A percentile compares a stretch with the other conserved stretches of the same genome.
phyloP scores from a whole-genome alignment of 139 green algal genomes.

The Picochlorum sp. region DNA sequence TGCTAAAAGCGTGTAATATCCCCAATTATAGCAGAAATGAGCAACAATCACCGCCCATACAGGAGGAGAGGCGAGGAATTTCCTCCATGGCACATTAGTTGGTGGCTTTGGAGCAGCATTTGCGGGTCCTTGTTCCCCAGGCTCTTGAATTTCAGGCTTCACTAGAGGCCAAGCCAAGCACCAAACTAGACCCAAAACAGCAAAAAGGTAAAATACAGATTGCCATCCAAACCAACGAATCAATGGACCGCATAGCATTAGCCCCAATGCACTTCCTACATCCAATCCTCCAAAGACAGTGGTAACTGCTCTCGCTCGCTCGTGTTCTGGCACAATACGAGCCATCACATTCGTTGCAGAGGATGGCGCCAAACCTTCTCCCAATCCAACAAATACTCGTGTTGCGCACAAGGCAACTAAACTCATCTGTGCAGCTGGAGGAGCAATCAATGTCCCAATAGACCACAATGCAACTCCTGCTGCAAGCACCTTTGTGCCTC shows the following conservation, averaged over 20 bases:
- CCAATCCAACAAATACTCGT: conserved; percentile 82
- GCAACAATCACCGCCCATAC: conserved; percentile 88
- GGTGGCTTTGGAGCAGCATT: not conserved
- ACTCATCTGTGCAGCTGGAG: conserved; percentile 56
- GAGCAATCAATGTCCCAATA: conserved; percentile 78
- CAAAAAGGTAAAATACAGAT: conserved; percentile 95
- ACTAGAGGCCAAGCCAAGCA: conserved; percentile 60
- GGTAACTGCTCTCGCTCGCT: conserved; percentile 71
- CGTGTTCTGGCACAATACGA: conserved; percentile 44
- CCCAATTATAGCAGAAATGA: conserved; percentile 98
- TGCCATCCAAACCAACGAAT: conserved; percentile 86
- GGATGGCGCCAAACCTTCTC: conserved; percentile 88
- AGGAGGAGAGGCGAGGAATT: conserved; percentile 60
- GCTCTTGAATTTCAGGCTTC: conserved; percentile 45
- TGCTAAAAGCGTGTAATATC: conserved; percentile 89
- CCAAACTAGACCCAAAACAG: conserved; percentile 81
- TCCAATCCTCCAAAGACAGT: conserved; percentile 91
- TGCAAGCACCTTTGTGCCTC: conserved; percentile 71
- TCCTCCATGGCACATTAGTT: conserved; percentile 68
- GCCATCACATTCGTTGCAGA: conserved; percentile 86
- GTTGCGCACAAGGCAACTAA: conserved; percentile 72
- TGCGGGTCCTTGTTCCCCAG: not conserved
- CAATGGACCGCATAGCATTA: conserved; percentile 76
- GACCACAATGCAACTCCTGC: conserved; percentile 84
- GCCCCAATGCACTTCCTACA: conserved; percentile 66